A percentile compares a stretch with the other conserved stretches of the same genome.
Conservation (phyloP, 1,284 basidiomycete species). For the Cryptococcus sp. region DNA sequence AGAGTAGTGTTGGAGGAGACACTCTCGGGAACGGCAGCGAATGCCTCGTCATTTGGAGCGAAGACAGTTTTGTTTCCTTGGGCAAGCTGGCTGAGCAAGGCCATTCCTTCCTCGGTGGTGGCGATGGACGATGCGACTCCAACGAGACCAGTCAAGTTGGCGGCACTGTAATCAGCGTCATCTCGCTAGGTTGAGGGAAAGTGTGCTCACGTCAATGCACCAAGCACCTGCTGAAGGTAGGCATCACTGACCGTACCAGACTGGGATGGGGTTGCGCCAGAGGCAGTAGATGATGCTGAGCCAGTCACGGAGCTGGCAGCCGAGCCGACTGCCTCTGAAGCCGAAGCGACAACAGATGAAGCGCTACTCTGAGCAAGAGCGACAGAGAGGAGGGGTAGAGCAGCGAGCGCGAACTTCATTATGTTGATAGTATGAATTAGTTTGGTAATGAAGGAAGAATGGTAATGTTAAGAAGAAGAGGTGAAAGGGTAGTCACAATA, state of each 20-base stretch:
- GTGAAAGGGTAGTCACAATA: too few relatives aligned
- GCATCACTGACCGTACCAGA: conserved; percentile 3
- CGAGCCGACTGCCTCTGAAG: background rate
- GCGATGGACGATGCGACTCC: conserved; percentile 47
- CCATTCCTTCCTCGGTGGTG: conserved; percentile 52
- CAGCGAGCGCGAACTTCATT: conserved; percentile 9
- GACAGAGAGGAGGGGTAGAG: conserved; percentile 5
- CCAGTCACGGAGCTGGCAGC: background rate
- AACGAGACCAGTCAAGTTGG: conserved; percentile 50
- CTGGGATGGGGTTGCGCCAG: background rate
- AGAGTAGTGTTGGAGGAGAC: conserved; percentile 47
- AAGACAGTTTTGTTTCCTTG: conserved; percentile 47
- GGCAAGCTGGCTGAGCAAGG: conserved; percentile 50
- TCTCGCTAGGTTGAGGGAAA: background rate
- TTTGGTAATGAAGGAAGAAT: background rate
- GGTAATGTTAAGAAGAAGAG: background rate
- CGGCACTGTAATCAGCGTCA: conserved; percentile 23
- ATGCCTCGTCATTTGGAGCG: conserved; percentile 47
- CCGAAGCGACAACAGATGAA: conserved; percentile 1
- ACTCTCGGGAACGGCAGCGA: conserved; percentile 37
- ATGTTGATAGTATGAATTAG: background rate
- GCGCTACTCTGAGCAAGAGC: conserved; percentile 8
- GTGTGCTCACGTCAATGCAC: conserved; percentile 32
- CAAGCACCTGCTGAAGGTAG: conserved; percentile 25
- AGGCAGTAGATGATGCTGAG: conserved; percentile 3